These are phyloP conservation scores for Lepiota venenata DNA, from an alignment of 768 basidiomycete genomes.

Conservation along the genomic window DNA sequence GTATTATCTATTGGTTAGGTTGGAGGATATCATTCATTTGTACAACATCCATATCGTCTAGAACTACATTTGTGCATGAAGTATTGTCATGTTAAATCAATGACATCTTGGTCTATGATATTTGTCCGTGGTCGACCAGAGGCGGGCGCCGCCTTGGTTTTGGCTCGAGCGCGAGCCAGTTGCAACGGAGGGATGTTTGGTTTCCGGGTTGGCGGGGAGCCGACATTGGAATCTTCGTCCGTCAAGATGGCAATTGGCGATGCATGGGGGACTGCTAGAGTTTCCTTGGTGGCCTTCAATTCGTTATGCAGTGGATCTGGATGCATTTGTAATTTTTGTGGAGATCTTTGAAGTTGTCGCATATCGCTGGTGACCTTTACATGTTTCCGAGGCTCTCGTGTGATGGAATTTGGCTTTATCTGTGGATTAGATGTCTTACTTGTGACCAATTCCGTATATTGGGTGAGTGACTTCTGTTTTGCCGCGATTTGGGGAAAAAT, in stretches of 20 bases:
- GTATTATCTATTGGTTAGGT: not conserved
- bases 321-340: constrained; percentile 12
- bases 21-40: not conserved
- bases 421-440: not conserved
- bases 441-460: not conserved
- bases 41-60: not conserved
- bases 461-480: not conserved
- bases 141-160: not conserved
- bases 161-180: constrained; percentile 4
- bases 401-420: not conserved
- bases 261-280: not conserved
- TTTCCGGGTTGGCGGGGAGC: not conserved
- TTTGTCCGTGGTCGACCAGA: not conserved
- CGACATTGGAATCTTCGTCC: constrained; percentile 2
- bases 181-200: constrained; percentile 4
- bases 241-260: not conserved
- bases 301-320: constrained; percentile 6
- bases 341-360: constrained; percentile 10
- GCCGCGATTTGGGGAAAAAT: no score
- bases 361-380: not conserved
- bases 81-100: constrained; percentile 9
- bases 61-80: not conserved
- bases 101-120: not conserved
- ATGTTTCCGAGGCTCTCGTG: not conserved
- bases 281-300: not conserved